Percentiles rank a stretch among this genome's conserved stretches.
phyloP scores from a whole-genome alignment of 352 stramenopile species.

The Blastocystis sp. region DNA sequence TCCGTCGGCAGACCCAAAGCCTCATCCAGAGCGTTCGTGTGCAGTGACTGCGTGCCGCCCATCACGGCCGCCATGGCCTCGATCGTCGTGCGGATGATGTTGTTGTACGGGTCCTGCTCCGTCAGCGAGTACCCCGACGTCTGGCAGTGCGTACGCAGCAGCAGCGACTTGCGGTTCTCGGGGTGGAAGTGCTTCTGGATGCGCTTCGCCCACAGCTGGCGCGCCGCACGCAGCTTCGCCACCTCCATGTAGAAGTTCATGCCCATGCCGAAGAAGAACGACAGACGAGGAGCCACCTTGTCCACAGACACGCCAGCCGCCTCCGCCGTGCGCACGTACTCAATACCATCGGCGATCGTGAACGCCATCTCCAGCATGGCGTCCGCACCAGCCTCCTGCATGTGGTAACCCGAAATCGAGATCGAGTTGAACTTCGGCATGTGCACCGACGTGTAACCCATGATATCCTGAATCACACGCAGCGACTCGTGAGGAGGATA shows the following conservation, averaged over 20 bases:
- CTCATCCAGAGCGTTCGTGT: slow-evolving; percentile 95
- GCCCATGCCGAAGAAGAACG: slow-evolving; percentile 95
- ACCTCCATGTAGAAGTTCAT: slow-evolving; percentile 96
- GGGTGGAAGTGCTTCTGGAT: slow-evolving; percentile 88
- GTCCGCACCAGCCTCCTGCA: slow-evolving; percentile 92
- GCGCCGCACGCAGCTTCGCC: slow-evolving; percentile 88
- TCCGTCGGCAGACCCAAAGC: slow-evolving; percentile 90
- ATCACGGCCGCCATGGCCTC: slow-evolving; percentile 87
- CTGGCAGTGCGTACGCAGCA: slow-evolving; percentile 92
- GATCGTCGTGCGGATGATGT: slow-evolving; percentile 92
- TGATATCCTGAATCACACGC: slow-evolving; percentile 91
- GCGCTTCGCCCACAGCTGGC: slow-evolving; percentile 87
- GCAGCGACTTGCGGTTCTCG: slow-evolving; percentile 88
- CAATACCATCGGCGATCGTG: slow-evolving; percentile 92
- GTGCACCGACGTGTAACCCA: slow-evolving; percentile 88
- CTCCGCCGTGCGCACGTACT: slow-evolving; percentile 88
- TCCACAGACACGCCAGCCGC: slow-evolving; percentile 88
- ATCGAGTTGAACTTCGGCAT: slow-evolving; percentile 98
- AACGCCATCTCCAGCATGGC: slow-evolving; percentile 90
- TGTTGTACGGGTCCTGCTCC: slow-evolving; percentile 95
- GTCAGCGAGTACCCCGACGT: slow-evolving; percentile 91
- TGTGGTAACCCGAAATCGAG: slow-evolving; percentile 93
- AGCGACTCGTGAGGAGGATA: slow-evolving; percentile 90
- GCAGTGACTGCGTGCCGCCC: slow-evolving; percentile 91
- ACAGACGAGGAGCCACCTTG: slow-evolving; percentile 85